Evolutionary conservation across 129 eudicot genomes (phyloP), one percentile per base, ranked within the genome.

Genomic region (Pittosporum tobira): DNA sequence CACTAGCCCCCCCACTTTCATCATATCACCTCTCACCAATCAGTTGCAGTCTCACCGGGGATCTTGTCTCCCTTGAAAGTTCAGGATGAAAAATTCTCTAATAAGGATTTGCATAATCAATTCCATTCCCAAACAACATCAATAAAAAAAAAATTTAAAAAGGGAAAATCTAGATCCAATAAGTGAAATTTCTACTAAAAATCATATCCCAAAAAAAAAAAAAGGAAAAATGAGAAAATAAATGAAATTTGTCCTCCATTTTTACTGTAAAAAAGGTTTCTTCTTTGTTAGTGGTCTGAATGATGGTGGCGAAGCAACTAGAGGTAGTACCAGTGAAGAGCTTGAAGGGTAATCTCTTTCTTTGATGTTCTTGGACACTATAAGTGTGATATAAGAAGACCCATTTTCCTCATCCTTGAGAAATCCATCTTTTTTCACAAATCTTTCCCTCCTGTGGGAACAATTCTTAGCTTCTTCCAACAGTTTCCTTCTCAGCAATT

Each of bases 281-380:
- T 57, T 66, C 51, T 66, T 56, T 38, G 73, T 67, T 44, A 65
- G 66, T 43, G 73, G 43, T 75, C 74, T 79, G 65, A 68, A 59
- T 40, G 61, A 67, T 27, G 81, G 72, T 53, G 87, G 79, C 19
- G 82, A 78, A 71, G 84, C 77, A 72, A 64, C 71, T 70, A 79
- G 61, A 46, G 86, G 84, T 22, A 80, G 80, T 68, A 77, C 79
- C 81, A 61, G 80, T 50, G 81, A 84, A 72, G 87, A 70, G 71
- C 75, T 75, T 53, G 89, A 75, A 50, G 73, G 66, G 47, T 31
- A 63, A 5, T 73, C 79, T 64, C 61, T 62, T 19, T 65, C 79
- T 48, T 43, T 59, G n/a, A n/a, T n/a, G 40, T 52, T 69, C 61
- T 66, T 56, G 12, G 72, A 63, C 28, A 77, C 84, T 62, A 71